These are phyloP conservation scores for Papiliotrema laurentii DNA, from an alignment of 1,284 basidiomycete species.

Conservation along the genomic window DNA sequence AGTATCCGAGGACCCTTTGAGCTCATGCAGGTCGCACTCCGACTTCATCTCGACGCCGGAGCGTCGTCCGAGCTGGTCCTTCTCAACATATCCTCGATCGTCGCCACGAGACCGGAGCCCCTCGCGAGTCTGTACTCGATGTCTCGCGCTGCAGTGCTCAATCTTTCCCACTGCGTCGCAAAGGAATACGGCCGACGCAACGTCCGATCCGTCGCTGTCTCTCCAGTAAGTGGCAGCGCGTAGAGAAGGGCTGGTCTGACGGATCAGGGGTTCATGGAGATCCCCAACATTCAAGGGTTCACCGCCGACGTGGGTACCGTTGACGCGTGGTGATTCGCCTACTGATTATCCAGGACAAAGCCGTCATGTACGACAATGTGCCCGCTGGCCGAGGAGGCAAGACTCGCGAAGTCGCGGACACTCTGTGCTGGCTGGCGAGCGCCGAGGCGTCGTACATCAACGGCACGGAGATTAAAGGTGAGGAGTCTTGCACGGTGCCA, in stretches of 20 bases:
- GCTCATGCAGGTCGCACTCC: constrained; percentile 4
- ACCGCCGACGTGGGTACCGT: constrained; percentile 3
- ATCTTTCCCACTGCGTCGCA: constrained; percentile 14
- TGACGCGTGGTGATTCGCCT: neutral
- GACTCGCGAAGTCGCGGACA: constrained; percentile 20
- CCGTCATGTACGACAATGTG: neutral
- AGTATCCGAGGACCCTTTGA: constrained; percentile 9
- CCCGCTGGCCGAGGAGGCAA: constrained; percentile 6
- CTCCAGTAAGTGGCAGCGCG: constrained; percentile 7
- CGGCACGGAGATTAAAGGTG: constrained; percentile 11
- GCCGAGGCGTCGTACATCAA: constrained; percentile 20
- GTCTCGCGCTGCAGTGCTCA: constrained; percentile 19
- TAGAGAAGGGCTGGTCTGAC: neutral
- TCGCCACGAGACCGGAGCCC: neutral
- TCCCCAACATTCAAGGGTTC: constrained; percentile 11
- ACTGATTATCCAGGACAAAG: neutral
- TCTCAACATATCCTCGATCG: constrained; percentile 10
- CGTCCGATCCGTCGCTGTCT: constrained; percentile 18
- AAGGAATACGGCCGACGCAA: constrained; percentile 11
- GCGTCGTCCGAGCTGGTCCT: constrained; percentile 1
- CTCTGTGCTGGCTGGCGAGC: constrained; percentile 17
- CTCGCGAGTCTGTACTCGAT: constrained; percentile 6
- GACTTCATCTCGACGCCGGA: constrained; percentile 4
- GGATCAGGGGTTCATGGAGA: constrained; percentile 8
- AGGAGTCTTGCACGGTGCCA: constrained; percentile 1